A percentile compares a stretch with the other conserved stretches of the same genome.
Evolutionary conservation across 805 yeast genomes (phyloP).

Genomic region (Candida alai): DNA sequence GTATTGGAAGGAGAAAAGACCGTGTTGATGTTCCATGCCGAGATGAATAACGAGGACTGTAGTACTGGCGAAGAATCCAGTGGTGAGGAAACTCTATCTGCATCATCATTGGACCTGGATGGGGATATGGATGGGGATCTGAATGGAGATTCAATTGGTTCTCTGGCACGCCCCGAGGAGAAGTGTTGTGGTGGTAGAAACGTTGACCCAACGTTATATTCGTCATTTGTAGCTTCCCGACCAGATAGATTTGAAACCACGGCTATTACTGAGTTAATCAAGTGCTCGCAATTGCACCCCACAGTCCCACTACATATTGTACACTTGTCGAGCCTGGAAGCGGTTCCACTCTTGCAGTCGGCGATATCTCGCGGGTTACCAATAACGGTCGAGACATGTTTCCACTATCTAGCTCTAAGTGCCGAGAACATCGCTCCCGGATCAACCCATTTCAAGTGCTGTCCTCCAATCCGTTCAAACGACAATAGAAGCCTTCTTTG

Average conservation of each 20-base stretch:
- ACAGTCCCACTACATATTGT: constrained; percentile 78
- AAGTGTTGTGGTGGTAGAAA: too few relatives aligned
- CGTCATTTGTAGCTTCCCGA: constrained; percentile 74
- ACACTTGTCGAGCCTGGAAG: constrained; percentile 83
- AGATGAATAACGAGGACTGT: constrained; percentile 39
- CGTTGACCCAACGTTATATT: constrained; percentile 61
- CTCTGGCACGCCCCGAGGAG: too few relatives aligned
- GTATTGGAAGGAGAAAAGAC: constrained; percentile 61
- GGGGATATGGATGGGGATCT: constrained; percentile 27
- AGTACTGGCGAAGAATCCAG: background rate
- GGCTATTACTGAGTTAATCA: constrained; percentile 71
- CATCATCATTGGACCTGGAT: constrained; percentile 29
- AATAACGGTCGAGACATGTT: constrained; percentile 87
- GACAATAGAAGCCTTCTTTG: constrained; percentile 70
- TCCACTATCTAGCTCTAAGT: constrained; percentile 77
- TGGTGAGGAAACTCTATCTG: constrained; percentile 8
- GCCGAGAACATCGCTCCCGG: constrained; percentile 77
- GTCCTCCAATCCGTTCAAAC: constrained; percentile 87
- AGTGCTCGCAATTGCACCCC: constrained; percentile 56
- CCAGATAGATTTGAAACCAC: constrained; percentile 87
- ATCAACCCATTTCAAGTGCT: constrained; percentile 84
- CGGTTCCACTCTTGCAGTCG: constrained; percentile 64
- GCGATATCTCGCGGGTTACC: constrained; percentile 62
- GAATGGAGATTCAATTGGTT: too few relatives aligned
- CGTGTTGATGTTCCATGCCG: constrained; percentile 89